Conservation (phyloP, 2,329 filamentous ascomycete species). For the Monosporascus sp. region DNA sequence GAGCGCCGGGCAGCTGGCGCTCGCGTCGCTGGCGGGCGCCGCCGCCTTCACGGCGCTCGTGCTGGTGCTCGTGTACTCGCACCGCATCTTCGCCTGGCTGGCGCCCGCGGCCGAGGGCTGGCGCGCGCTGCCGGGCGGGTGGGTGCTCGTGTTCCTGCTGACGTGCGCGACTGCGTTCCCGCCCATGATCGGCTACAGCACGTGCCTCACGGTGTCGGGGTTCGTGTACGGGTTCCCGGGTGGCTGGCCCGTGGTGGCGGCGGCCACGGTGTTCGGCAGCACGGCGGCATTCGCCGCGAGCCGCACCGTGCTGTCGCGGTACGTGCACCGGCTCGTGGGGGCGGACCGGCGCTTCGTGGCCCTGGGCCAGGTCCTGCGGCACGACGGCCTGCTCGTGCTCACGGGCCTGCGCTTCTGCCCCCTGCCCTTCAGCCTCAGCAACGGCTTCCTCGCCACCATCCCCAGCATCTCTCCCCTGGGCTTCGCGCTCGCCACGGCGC, state of each 20-base stretch:
- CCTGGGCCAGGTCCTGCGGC: constrained; percentile 78
- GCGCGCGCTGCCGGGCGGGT: constrained; percentile 69
- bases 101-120: constrained; percentile 70
- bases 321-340: constrained; percentile 76
- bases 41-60: constrained; percentile 53
- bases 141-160: constrained; percentile 68
- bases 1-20: constrained; percentile 56
- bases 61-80: constrained; percentile 71
- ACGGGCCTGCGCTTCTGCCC: constrained; percentile 91
- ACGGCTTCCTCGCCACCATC: constrained; percentile 91
- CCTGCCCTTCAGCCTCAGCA: constrained; percentile 86
- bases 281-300: constrained; percentile 76
- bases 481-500: constrained; percentile 77
- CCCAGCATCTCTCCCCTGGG: constrained; percentile 73
- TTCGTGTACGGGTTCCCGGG: constrained; percentile 52
- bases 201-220: constrained; percentile 52
- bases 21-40: constrained; percentile 48
- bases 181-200: constrained; percentile 82
- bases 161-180: constrained; percentile 79
- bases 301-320: constrained; percentile 69
- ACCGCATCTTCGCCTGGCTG: constrained; percentile 72
- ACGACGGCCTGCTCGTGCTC: constrained; percentile 83
- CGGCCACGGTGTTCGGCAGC: constrained; percentile 73
- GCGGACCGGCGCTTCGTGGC: constrained; percentile 84
- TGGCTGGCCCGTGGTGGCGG: constrained; percentile 80